Percentiles rank a stretch among this genome's conserved stretches.
Conservation (phyloP, 176 grass and related monocot species). For the Eleusine indica region DNA sequence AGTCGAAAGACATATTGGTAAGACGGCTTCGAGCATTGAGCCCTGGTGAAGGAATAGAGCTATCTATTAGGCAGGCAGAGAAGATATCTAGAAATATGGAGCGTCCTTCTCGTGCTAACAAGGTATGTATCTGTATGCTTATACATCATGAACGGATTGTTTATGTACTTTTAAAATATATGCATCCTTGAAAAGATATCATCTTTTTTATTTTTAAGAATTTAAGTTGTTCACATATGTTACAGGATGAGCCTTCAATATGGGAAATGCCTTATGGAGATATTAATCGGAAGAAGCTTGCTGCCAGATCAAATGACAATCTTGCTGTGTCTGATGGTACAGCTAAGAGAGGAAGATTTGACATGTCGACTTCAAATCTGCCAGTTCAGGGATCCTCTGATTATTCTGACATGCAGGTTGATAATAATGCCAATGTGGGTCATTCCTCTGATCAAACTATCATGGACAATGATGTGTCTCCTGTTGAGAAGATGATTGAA, state of each 20-base stretch:
- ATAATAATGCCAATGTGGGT: conserved; percentile 42
- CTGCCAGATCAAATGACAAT: conserved; percentile 52
- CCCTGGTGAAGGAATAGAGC: conserved; percentile 90
- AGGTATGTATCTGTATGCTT: conserved; percentile 53
- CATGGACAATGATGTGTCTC: conserved; percentile 62
- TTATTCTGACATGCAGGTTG: conserved; percentile 46
- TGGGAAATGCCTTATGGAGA: conserved; percentile 63
- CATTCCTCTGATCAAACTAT: conserved; percentile 53
- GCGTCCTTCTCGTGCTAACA: conserved; percentile 64
- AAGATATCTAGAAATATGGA: conserved; percentile 85
- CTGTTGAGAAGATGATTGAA: conserved; percentile 97
- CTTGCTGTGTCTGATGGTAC: conserved; percentile 50
- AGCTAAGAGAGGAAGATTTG: conserved; percentile 71
- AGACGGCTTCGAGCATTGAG: conserved; percentile 66
- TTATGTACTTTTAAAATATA: conserved; percentile 4
- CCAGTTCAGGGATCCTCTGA: conserved; percentile 44
- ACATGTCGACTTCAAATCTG: conserved; percentile 38
- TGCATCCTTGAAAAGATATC: conserved; percentile 6
- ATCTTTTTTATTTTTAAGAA: conserved; percentile 13
- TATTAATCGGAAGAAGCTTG: conserved; percentile 48
- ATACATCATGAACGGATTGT: background rate
- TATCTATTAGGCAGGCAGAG: conserved; percentile 90
- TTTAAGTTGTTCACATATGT: conserved; percentile 31
- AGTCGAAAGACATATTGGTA: conserved; percentile 84
- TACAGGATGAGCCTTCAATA: conserved; percentile 54